These are phyloP conservation scores for Triticum urartu DNA, from an alignment of 176 grass and related monocot species.

Conservation along the genomic window DNA sequence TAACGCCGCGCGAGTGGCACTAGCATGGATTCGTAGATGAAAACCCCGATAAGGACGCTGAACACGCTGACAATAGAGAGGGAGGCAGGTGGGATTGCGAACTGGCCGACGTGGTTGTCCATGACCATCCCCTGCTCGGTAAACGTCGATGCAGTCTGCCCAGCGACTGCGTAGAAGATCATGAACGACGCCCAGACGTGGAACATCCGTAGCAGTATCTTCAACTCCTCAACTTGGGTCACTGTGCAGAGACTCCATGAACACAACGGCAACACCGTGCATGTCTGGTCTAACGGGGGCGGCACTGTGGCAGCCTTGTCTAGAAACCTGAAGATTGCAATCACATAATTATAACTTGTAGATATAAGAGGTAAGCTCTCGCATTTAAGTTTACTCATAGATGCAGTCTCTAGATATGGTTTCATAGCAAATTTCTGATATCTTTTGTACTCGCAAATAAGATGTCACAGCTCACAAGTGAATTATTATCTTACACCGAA, in stretches of 20 bases:
- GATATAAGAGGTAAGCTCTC: background rate
- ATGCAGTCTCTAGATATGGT: background rate
- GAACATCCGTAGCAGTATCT: background rate
- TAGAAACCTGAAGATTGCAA: background rate
- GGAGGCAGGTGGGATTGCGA: constrained; percentile 38
- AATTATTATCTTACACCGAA: background rate
- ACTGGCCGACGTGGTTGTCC: constrained; percentile 29
- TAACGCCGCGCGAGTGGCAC: constrained; percentile 29
- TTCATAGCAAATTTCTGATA: background rate
- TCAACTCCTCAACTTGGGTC: constrained; percentile 13
- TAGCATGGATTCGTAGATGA: constrained; percentile 33
- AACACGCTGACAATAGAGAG: constrained; percentile 26
- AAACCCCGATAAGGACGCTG: constrained; percentile 33
- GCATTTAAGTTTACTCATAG: background rate
- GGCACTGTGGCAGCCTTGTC: background rate
- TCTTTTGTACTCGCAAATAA: background rate
- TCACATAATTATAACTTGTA: background rate
- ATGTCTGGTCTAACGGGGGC: background rate
- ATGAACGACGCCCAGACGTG: background rate
- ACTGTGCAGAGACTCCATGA: constrained; percentile 11
- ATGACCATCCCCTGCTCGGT: constrained; percentile 40
- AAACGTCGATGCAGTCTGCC: background rate
- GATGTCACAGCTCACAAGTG: background rate
- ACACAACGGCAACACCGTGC: background rate
- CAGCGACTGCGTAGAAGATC: background rate